These are phyloP conservation scores for Talaromyces adpressus DNA, from an alignment of 495 filamentous ascomycete genomes.

Conservation along the genomic window DNA sequence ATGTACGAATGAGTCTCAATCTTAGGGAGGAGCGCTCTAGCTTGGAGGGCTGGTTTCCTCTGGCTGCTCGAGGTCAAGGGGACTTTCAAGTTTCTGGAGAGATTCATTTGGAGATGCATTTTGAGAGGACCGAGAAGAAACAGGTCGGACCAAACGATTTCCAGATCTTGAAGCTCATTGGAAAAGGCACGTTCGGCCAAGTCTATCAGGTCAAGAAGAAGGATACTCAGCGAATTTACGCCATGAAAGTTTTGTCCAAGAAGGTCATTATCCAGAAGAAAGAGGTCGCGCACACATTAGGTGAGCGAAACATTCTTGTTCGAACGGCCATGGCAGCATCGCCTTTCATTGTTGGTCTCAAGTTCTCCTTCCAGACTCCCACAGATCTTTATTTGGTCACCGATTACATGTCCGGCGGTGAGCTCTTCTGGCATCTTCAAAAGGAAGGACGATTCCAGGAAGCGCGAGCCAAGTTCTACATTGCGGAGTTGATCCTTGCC, in stretches of 20 bases:
- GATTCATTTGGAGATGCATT: slow-evolving; percentile 77
- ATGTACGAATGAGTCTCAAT: slow-evolving; percentile 69
- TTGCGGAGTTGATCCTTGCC: slow-evolving; percentile 92
- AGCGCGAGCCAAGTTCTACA: slow-evolving; percentile 95
- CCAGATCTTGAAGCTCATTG: slow-evolving; percentile 90
- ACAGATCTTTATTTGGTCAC: slow-evolving; percentile 96
- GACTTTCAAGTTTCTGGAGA: slow-evolving; percentile 79
- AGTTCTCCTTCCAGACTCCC: slow-evolving; percentile 97
- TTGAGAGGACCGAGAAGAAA: slow-evolving; percentile 83
- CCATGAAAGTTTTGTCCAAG: slow-evolving; percentile 98
- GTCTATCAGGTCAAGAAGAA: slow-evolving; percentile 99
- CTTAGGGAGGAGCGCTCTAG: slow-evolving; percentile 59
- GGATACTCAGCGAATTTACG: slow-evolving; percentile 92
- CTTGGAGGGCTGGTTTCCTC: slow-evolving; percentile 77
- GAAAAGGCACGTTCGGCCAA: slow-evolving; percentile 98
- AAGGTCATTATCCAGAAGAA: slow-evolving; percentile 99
- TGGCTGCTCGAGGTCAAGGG: slow-evolving; percentile 59
- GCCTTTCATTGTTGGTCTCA: slow-evolving; percentile 95
- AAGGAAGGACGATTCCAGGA: slow-evolving; percentile 96
- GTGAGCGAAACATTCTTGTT: slow-evolving; percentile 94
- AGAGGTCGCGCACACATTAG: slow-evolving; percentile 93
- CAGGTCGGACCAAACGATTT: slow-evolving; percentile 97
- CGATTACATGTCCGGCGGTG: slow-evolving; percentile 99
- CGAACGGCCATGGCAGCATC: slow-evolving; percentile 93
- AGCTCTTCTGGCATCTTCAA: slow-evolving; percentile 97